These are phyloP conservation scores for Nitzschia putrida DNA, from an alignment of 108 stramenopile genomes.

Conservation along the genomic window DNA sequence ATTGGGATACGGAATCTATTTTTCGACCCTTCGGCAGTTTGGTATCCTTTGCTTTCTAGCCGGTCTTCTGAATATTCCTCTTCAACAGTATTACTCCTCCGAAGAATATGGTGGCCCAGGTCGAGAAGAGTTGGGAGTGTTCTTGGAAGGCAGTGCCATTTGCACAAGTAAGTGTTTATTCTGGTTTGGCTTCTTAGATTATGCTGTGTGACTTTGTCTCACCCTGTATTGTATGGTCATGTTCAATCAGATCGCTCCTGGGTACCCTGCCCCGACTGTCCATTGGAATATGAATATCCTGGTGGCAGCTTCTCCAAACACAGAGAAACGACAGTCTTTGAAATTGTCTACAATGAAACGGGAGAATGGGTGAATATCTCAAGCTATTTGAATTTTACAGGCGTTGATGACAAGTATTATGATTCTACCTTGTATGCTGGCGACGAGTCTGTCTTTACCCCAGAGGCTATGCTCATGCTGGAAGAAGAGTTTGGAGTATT, in stretches of 20 bases:
- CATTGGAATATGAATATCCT: not conserved
- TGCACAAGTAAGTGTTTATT: not conserved
- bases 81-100: constrained; percentile 67
- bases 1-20: constrained; percentile 73
- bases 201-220: too few species aligned
- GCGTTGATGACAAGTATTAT: not conserved
- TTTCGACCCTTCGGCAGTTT: constrained; percentile 54
- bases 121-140: not conserved
- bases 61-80: constrained; percentile 69
- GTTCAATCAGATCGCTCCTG: not conserved
- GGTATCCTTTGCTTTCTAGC: constrained; percentile 42
- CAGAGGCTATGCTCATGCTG: not conserved
- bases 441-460: not conserved
- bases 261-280: constrained; percentile 13
- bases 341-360: not conserved
- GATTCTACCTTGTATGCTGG: not conserved
- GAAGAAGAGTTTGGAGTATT: not conserved
- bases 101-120: constrained; percentile 47
- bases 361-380: constrained; percentile 4
- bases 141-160: constrained; percentile 5
- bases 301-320: not conserved
- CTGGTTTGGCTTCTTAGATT: too few species aligned
- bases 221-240: not conserved
- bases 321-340: not conserved
- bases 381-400: not conserved